phyloP scores from a whole-genome alignment of 1,284 basidiomycete species.

The Trichosporon sp. region DNA sequence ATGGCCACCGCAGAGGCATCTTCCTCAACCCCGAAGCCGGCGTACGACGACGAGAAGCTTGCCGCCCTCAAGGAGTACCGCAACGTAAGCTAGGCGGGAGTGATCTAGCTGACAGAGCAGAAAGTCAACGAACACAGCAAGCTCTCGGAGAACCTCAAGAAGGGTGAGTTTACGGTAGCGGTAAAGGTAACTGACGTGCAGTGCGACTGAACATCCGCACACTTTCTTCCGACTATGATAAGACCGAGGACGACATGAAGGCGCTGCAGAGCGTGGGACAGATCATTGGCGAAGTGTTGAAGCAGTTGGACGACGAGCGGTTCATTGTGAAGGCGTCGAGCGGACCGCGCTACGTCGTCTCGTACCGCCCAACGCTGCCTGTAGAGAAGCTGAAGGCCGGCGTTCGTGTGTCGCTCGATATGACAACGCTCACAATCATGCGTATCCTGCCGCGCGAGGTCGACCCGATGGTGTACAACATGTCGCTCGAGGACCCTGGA shows the following conservation, averaged over 20 bases:
- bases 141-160: constrained; percentile 81
- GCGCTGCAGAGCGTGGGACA: constrained; percentile 98
- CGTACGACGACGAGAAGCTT: constrained; percentile 52
- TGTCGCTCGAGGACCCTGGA: constrained; percentile 98
- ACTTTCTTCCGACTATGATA: constrained; percentile 84
- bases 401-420: constrained; percentile 95
- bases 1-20: constrained; percentile 36
- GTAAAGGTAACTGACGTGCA: constrained; percentile 26
- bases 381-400: constrained; percentile 89
- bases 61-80: constrained; percentile 57
- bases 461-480: constrained; percentile 98
- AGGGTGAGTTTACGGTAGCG: constrained; percentile 63
- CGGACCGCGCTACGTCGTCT: constrained; percentile 98
- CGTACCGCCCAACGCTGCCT: constrained; percentile 90
- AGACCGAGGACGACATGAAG: constrained; percentile 99
- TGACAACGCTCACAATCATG: constrained; percentile 99
- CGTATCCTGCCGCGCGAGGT: constrained; percentile 96
- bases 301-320: constrained; percentile 96
- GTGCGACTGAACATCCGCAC: constrained; percentile 67
- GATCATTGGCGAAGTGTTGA: constrained; percentile 98
- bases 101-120: constrained; percentile 57
- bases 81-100: constrained; percentile 40
- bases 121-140: constrained; percentile 88
- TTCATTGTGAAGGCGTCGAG: constrained; percentile 99
- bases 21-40: constrained; percentile 38